Evolutionary conservation across 768 basidiomycete genomes (phyloP).

Genomic region (Xerocomellus chrysenteron): DNA sequence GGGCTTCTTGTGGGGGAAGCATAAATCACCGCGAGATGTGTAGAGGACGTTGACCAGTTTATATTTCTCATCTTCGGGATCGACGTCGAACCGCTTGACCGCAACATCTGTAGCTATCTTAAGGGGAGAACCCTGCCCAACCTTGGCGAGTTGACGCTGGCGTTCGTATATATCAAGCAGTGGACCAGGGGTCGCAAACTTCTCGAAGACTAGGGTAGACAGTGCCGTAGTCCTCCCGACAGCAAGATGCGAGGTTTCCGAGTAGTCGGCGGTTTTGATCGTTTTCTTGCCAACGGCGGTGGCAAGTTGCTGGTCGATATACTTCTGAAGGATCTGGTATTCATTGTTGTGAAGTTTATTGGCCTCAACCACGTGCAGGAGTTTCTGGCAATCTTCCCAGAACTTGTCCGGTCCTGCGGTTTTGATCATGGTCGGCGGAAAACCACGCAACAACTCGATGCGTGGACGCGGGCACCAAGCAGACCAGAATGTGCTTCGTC

Average conservation of each 20-base stretch:
- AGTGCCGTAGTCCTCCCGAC: constrained; percentile 12
- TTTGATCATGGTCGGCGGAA: constrained; percentile 8
- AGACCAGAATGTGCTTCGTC: constrained; percentile 16
- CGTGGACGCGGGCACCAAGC: constrained; percentile 18
- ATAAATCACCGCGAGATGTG: constrained; percentile 17
- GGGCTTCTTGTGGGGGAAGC: constrained; percentile 9
- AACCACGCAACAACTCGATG: constrained; percentile 9
- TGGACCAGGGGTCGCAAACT: constrained; percentile 19
- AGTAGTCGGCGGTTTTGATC: neutral
- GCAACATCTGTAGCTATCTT: constrained; percentile 14
- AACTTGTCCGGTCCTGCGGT: neutral
- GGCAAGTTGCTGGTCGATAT: neutral
- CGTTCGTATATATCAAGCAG: constrained; percentile 12
- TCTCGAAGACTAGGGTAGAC: constrained; percentile 13
- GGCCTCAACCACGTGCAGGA: constrained; percentile 2
- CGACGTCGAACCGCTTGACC: constrained; percentile 13
- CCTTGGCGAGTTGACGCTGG: constrained; percentile 11
- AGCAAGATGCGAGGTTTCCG: constrained; percentile 6
- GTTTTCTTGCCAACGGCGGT: too few species aligned
- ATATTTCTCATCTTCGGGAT: constrained; percentile 8
- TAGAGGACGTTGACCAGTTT: constrained; percentile 8
- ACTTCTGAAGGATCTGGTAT: constrained; percentile 2
- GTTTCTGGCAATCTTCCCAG: neutral
- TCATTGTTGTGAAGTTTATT: constrained; percentile 1
- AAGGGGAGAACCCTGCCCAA: constrained; percentile 11